Base-by-base conservation (phyloP, 768 basidiomycete genomes). In the Grammothele lineata region DNA sequence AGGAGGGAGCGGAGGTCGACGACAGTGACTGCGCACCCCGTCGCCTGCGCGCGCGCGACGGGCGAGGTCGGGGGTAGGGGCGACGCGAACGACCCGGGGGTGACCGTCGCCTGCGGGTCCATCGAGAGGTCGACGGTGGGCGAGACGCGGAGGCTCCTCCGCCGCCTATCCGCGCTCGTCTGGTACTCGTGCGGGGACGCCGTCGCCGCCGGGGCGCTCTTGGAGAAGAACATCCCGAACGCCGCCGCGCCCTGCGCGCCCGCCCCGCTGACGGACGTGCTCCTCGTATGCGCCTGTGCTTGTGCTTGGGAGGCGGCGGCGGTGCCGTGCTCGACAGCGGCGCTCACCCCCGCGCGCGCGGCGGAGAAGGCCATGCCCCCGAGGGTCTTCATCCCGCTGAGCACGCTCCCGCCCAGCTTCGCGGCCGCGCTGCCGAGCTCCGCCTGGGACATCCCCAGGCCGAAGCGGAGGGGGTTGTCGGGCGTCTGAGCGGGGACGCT, bases 311-410 rank as follows among this genome's bases (percentile, higher is more conserved):
- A 32, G n/a, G n/a, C n/a, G n/a, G n/a, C n/a, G n/a, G n/a, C n/a
- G 14, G 27, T 14, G 27, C n/a, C 26, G 22, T 34, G 42, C 26
- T 55, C 60, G 49, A 49, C 44, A 12, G 50, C 56, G 5, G 57
- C 52, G 11, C 48, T 50, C 45, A 61, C 57, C 10, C 59, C 63
- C 40, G 56, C 56, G 22, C 57, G 48, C 18, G 70, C 74, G 32
- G 78, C 80, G 15, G 70, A 71, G 26, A 75, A 71, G 1, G 83
- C 85, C 56, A 80, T 68, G 14, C 81, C 82, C 1, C 83, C 79
- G 2, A 85, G 59, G 6, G 76, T 75, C 58, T 76, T 76, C 73
- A 87, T 75, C 17, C 83, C 82, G 54, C 72, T 80, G 47, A 85
- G 63, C 9, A 87, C 71, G 19, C 71, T 76, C 25, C 78, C 81